These are phyloP conservation scores for Cyclanthera cordifolia DNA, from an alignment of 306 rosid species.

Conservation along the genomic window DNA sequence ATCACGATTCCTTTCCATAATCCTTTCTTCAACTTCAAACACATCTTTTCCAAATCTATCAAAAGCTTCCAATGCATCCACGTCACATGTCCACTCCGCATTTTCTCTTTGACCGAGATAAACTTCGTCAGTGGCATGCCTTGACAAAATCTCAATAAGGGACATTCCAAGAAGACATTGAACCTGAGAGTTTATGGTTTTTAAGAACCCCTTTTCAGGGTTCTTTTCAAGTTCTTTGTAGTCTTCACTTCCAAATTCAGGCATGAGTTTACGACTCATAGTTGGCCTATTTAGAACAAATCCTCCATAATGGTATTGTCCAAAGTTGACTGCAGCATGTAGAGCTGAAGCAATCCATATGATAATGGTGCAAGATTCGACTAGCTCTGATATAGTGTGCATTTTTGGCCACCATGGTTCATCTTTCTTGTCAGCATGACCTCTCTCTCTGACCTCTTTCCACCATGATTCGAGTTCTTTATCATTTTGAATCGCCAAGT, in stretches of 20 bases:
- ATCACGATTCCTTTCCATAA: conserved; percentile 33
- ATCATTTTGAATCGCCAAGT: conserved; percentile 29
- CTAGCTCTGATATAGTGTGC: conserved; percentile 35
- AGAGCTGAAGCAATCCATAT: conserved; percentile 64
- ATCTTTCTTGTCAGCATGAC: conserved; percentile 71
- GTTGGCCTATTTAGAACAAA: conserved; percentile 47
- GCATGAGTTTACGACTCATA: conserved; percentile 36
- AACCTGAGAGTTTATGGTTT: conserved; percentile 38
- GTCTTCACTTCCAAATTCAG: conserved; percentile 36
- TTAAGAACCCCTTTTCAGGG: conserved; percentile 51
- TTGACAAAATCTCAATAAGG: conserved; percentile 52
- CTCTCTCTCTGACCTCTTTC: conserved; percentile 53
- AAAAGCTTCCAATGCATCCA: conserved; percentile 30
- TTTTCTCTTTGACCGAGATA: conserved; percentile 57
- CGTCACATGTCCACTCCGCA: conserved; percentile 55
- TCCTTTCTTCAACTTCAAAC: conserved; percentile 28
- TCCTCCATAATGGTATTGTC: conserved; percentile 68
- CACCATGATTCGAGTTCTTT: conserved; percentile 57
- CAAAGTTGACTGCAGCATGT: too few species aligned
- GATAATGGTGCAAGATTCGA: conserved; percentile 43
- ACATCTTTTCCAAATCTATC: conserved; percentile 35
- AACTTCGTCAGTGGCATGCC: conserved; percentile 67
- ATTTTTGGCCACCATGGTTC: conserved; percentile 85
- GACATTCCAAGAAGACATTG: conserved; percentile 46
- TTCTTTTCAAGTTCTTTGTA: conserved; percentile 38